These are phyloP conservation scores for Mortierella sp. DNA, from an alignment of 371 early-diverging fungal genomes.

Conservation along the genomic window DNA sequence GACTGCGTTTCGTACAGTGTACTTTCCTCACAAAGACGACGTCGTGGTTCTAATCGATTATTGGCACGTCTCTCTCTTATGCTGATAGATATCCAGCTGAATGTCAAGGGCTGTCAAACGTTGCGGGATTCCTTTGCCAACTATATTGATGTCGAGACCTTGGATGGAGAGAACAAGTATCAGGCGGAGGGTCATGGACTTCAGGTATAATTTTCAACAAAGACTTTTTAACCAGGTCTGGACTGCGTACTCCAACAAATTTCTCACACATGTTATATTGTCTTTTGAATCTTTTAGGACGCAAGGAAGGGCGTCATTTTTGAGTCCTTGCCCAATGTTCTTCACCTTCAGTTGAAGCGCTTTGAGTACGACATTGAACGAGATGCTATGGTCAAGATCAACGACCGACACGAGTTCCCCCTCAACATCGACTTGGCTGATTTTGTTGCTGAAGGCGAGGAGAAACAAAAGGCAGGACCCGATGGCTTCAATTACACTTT, in stretches of 20 bases:
- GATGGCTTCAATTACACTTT: slow-evolving; percentile 84
- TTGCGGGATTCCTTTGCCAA: slow-evolving; percentile 94
- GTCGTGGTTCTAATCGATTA: neutral
- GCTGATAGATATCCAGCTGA: slow-evolving; percentile 90
- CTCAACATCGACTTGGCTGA: slow-evolving; percentile 90
- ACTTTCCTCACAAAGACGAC: neutral
- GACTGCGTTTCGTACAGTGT: neutral
- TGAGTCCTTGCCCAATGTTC: slow-evolving; percentile 94
- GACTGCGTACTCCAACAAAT: neutral
- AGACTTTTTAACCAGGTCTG: neutral
- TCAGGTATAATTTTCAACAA: slow-evolving; percentile 63
- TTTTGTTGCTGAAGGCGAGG: slow-evolving; percentile 81
- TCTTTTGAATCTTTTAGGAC: slow-evolving; percentile 61
- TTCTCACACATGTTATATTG: neutral
- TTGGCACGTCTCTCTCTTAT: neutral
- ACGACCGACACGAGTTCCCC: slow-evolving; percentile 98
- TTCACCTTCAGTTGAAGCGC: slow-evolving; percentile 98
- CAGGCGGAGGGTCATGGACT: slow-evolving; percentile 96
- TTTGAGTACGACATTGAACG: slow-evolving; percentile 97
- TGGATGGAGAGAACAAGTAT: slow-evolving; percentile 99
- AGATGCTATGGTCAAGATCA: slow-evolving; percentile 97
- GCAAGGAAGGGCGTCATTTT: slow-evolving; percentile 98
- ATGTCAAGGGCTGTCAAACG: slow-evolving; percentile 93
- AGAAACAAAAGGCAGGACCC: slow-evolving; percentile 61
- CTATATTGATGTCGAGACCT: slow-evolving; percentile 90